phyloP scores from a whole-genome alignment of 1,284 basidiomycete genomes.

The Stereum hirsutum region DNA sequence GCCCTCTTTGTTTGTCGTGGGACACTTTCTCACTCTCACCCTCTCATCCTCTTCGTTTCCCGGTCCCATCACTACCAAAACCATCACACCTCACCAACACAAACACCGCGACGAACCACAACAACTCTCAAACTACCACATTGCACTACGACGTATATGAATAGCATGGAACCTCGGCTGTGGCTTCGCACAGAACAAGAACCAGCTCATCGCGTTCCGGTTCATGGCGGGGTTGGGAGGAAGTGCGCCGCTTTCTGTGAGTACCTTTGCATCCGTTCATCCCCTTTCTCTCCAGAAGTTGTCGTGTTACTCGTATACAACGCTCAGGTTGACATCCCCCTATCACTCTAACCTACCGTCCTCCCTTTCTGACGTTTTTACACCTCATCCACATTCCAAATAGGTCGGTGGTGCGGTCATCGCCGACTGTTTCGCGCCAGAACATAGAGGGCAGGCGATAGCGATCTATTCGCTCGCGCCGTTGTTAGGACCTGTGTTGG shows the following conservation, averaged over 20 bases:
- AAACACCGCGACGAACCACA: too few species aligned
- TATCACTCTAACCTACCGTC: slow-evolving; percentile 26
- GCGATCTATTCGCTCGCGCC: slow-evolving; percentile 40
- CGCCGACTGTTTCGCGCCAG: slow-evolving; percentile 36
- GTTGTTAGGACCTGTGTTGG: slow-evolving; percentile 33
- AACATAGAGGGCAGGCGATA: slow-evolving; percentile 36
- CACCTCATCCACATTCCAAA: neutral
- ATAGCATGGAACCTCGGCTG: slow-evolving; percentile 60
- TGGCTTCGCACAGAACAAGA: slow-evolving; percentile 50
- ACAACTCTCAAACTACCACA: too few species aligned
- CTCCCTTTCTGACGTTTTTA: too few species aligned
- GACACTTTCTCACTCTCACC: too few species aligned
- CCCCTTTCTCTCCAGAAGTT: too few species aligned
- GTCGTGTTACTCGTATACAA: neutral
- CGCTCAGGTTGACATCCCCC: slow-evolving; percentile 14
- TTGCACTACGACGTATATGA: too few species aligned
- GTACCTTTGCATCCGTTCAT: slow-evolving; percentile 13
- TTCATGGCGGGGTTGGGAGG: slow-evolving; percentile 61
- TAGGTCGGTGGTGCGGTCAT: slow-evolving; percentile 38
- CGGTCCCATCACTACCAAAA: too few species aligned
- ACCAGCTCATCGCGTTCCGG: slow-evolving; percentile 55
- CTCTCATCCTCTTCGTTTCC: too few species aligned
- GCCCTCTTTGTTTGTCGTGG: too few species aligned
- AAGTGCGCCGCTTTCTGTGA: slow-evolving; percentile 51
- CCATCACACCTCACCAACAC: too few species aligned